Evolutionary conservation across 805 yeast genomes (phyloP).

Genomic region (Ogataea sp.): DNA sequence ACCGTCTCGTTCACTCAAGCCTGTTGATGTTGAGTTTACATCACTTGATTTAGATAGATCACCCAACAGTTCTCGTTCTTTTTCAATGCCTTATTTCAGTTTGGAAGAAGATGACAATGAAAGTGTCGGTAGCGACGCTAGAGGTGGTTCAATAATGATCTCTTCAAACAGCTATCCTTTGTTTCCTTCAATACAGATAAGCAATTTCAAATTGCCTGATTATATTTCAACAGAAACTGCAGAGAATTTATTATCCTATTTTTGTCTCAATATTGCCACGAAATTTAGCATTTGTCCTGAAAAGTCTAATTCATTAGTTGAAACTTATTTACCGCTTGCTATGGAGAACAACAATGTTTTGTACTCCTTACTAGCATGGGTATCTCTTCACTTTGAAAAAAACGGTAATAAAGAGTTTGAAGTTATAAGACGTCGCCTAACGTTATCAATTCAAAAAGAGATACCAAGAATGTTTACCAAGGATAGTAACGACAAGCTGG

Average conservation of each 20-base stretch:
- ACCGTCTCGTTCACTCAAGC: background rate
- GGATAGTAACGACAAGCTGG: background rate
- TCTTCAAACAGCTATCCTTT: background rate
- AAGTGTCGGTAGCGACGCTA: too few relatives aligned
- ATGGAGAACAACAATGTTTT: constrained; percentile 3
- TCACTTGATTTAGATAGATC: background rate
- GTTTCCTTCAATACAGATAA: background rate
- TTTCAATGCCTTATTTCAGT: background rate
- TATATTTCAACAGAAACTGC: constrained; percentile 4
- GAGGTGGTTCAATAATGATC: too few relatives aligned
- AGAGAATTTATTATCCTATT: constrained; percentile 2
- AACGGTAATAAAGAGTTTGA: constrained; percentile 1
- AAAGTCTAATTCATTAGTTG: constrained; percentile 4
- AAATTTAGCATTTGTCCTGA: constrained; percentile 4
- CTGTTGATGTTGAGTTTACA: background rate
- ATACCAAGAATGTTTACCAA: constrained; percentile 2
- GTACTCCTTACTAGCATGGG: constrained; percentile 5
- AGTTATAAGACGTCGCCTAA: background rate
- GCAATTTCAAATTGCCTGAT: constrained; percentile 1
- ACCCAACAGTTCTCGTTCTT: background rate
- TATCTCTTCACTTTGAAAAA: constrained; percentile 4
- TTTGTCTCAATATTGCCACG: constrained; percentile 4
- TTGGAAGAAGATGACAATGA: constrained; percentile 1
- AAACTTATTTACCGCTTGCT: constrained; percentile 6
- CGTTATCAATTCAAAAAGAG: background rate